phyloP scores from a whole-genome alignment of 768 basidiomycete genomes.

The Suillus subaureus region DNA sequence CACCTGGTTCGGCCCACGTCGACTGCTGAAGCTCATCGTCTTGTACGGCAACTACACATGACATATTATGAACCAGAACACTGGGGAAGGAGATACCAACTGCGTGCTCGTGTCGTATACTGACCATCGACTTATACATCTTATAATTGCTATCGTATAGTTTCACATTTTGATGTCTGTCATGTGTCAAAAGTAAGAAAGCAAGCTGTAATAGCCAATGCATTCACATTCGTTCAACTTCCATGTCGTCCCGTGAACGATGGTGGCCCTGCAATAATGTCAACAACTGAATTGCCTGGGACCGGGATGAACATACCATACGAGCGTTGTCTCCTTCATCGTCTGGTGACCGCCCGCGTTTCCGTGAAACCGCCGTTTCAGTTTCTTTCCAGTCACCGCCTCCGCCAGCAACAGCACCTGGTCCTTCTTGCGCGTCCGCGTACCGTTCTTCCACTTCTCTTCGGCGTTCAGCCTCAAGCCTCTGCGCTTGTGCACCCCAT shows the following conservation, averaged over 20 bases:
- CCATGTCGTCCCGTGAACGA: conserved; percentile 64
- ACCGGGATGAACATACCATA: conserved; percentile 45
- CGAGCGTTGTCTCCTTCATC: conserved; percentile 67
- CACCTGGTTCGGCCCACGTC: conserved; percentile 58
- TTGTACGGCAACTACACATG: conserved; percentile 66
- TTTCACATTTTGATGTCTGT: conserved; percentile 17
- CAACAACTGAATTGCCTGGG: conserved; percentile 10
- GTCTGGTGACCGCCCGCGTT: conserved; percentile 76
- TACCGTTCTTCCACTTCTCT: conserved; percentile 88
- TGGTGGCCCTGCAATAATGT: conserved; percentile 49
- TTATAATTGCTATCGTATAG: conserved; percentile 16
- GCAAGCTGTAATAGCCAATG: conserved; percentile 29
- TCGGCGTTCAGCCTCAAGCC: conserved; percentile 70
- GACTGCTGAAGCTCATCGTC: conserved; percentile 66
- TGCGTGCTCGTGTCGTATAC: conserved; percentile 54
- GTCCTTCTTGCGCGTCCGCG: conserved; percentile 75
- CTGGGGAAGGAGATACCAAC: conserved; percentile 40
- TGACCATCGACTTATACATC: conserved; percentile 29
- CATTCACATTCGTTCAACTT: conserved; percentile 69
- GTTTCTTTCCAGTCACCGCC: conserved; percentile 85
- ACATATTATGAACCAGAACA: conserved; percentile 43
- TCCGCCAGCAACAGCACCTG: conserved; percentile 79
- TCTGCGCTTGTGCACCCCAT: conserved; percentile 88
- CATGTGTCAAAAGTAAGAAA: conserved; percentile 11
- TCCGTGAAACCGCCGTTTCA: conserved; percentile 53